Evolutionary conservation across 495 filamentous ascomycete species (phyloP).

Genomic region (Aspergillus panamensis): DNA sequence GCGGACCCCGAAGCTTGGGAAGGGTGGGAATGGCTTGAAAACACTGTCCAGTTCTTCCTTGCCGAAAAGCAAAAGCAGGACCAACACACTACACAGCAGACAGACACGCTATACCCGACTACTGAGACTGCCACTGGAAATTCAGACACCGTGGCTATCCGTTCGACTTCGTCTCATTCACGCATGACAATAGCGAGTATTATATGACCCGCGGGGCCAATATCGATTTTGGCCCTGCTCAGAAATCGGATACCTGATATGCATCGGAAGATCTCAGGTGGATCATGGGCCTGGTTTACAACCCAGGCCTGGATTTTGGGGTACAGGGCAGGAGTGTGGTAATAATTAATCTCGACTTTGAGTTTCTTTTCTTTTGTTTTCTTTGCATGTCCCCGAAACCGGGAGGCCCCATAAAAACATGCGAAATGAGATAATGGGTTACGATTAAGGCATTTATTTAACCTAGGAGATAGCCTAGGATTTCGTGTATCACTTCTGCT

Average conservation of each 20-base stretch:
- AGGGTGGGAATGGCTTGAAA: constrained; percentile 53
- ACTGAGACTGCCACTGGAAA: constrained; percentile 36
- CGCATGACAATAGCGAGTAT: constrained; percentile 81
- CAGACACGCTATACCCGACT: constrained; percentile 31
- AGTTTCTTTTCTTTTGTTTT: neutral
- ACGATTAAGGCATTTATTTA: constrained; percentile 14
- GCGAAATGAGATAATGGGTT: constrained; percentile 24
- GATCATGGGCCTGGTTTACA: neutral
- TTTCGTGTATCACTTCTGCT: neutral
- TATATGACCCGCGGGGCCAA: constrained; percentile 42
- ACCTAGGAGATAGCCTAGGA: neutral
- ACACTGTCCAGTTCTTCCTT: constrained; percentile 46
- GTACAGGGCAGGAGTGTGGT: neutral
- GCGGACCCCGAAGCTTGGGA: constrained; percentile 40
- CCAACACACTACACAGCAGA: constrained; percentile 15
- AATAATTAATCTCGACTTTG: neutral
- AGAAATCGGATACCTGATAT: neutral
- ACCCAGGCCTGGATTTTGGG: neutral
- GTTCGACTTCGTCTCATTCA: constrained; percentile 41
- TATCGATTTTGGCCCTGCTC: neutral
- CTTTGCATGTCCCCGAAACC: neutral
- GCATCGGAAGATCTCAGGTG: neutral
- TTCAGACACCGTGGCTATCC: constrained; percentile 38
- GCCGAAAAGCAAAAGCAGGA: constrained; percentile 24
- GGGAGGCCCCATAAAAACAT: constrained; percentile 7